Percentiles rank a stretch among this genome's conserved stretches.
Conservation (phyloP, 441 rosid genomes). For the Dalechampia spathulata region DNA sequence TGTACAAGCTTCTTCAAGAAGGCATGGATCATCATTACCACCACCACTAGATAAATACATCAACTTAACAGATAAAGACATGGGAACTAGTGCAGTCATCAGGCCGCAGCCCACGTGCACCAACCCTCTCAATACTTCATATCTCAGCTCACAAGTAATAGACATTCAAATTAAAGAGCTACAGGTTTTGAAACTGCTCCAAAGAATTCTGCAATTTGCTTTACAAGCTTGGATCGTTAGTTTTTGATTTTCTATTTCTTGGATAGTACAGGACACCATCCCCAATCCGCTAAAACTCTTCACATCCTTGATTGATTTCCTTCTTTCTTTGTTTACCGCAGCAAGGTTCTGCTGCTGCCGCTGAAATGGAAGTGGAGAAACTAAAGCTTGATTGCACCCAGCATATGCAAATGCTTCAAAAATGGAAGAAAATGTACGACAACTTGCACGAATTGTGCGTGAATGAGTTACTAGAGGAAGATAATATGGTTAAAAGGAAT, state of each 20-base stretch:
- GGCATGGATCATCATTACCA: slow-evolving; percentile 36
- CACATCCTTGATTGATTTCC: neutral
- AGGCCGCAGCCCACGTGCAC: slow-evolving; percentile 26
- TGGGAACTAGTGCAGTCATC: slow-evolving; percentile 25
- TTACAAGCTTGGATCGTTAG: neutral
- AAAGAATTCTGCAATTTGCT: neutral
- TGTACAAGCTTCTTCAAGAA: slow-evolving; percentile 37
- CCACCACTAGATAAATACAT: slow-evolving; percentile 59
- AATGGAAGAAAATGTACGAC: slow-evolving; percentile 57
- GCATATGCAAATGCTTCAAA: slow-evolving; percentile 36
- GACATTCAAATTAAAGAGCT: slow-evolving; percentile 56
- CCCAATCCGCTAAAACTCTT: neutral
- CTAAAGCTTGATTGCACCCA: slow-evolving; percentile 39
- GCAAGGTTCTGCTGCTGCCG: slow-evolving; percentile 51
- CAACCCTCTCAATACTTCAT: slow-evolving; percentile 23
- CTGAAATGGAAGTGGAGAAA: slow-evolving; percentile 63
- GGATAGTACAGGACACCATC: neutral
- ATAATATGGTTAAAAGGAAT: slow-evolving; percentile 16
- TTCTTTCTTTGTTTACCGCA: slow-evolving; percentile 25
- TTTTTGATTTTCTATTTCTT: neutral
- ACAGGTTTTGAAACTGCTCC: slow-evolving; percentile 45
- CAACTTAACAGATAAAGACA: slow-evolving; percentile 32
- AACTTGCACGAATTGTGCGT: slow-evolving; percentile 48
- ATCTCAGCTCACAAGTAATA: slow-evolving; percentile 34
- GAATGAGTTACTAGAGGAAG: slow-evolving; percentile 42